Evolutionary conservation across 306 rosid genomes (phyloP), one percentile per base, ranked within the genome.

Genomic region (Sophora flavescens): DNA sequence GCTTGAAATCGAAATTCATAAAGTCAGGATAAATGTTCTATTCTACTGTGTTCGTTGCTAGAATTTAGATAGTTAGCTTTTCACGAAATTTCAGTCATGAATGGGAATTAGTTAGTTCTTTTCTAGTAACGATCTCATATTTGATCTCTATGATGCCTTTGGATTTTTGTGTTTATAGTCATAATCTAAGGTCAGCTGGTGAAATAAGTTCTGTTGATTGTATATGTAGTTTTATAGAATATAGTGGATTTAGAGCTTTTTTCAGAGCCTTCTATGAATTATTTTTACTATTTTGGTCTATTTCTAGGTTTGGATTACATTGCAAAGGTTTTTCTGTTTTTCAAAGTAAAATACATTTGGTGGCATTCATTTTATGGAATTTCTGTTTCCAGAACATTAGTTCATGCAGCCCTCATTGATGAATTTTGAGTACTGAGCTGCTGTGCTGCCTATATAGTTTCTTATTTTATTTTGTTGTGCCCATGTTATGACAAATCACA

Each of bases 121-220:
- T 77, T 68, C 39, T 53, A 60, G 9, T 36, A 38, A 4, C 0
- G 4, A 75, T 75, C 26, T 48, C 26, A 33, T 72, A 51, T 9
- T 54, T 42, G 42, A 59, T 48, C 1, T 42, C 38, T 53, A 44
- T 26, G 10, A 26, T 47, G 15, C 32, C 63, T 63, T 50, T 36
- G 41, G 41, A 12, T 63, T 15, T 47, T 10, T 11, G 16, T 6
- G 16, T 42, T 15, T 33, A 11, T 35, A 35, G 39, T 6, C 39
- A 35, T 42, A 5, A 33, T 63, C 35, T 15, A 9, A 61, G 50
- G 14, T 72, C 9, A 9, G 63, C 26, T 72, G 30, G 54, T 64
- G 64, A 57, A 54, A 68, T 56, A 63, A 56, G 38, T 18, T 67
- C 10, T 58, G 74, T 44, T 72, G 68, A 15, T 72, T 35, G 54